Conservation (phyloP, 441 rosid species). For the Raphanus hybrid region DNA sequence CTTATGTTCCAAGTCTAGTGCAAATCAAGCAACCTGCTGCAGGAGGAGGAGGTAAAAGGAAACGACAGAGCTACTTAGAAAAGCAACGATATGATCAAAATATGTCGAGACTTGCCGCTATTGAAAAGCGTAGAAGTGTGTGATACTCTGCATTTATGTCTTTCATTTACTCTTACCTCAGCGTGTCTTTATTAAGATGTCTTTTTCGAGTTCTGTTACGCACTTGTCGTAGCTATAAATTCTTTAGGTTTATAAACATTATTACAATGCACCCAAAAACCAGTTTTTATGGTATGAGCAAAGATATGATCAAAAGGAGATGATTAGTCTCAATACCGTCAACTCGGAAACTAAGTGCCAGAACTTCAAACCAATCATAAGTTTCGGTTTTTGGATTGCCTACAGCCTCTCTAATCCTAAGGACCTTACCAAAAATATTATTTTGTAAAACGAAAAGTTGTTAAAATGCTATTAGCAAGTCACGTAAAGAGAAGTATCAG, state of each 20-base stretch:
- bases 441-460: neutral
- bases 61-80: neutral
- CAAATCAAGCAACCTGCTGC: slow-evolving; percentile 1
- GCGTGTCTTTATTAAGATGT: no score
- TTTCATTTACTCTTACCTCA: no score
- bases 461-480: neutral
- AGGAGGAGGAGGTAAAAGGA: slow-evolving; percentile 2
- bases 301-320: no score
- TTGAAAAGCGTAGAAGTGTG: neutral
- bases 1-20: slow-evolving; percentile 9
- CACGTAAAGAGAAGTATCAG: neutral
- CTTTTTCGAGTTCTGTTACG: no score
- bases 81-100: slow-evolving; percentile 9
- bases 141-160: neutral
- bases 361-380: no score
- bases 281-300: no score
- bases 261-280: no score
- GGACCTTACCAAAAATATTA: neutral
- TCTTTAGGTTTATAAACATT: no score
- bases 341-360: no score
- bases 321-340: no score
- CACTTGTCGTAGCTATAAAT: no score
- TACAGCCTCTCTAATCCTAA: neutral
- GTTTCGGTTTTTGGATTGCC: no score
- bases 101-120: neutral